phyloP scores from a whole-genome alignment of 1,284 basidiomycete species.

The Trichosporon sp. region DNA sequence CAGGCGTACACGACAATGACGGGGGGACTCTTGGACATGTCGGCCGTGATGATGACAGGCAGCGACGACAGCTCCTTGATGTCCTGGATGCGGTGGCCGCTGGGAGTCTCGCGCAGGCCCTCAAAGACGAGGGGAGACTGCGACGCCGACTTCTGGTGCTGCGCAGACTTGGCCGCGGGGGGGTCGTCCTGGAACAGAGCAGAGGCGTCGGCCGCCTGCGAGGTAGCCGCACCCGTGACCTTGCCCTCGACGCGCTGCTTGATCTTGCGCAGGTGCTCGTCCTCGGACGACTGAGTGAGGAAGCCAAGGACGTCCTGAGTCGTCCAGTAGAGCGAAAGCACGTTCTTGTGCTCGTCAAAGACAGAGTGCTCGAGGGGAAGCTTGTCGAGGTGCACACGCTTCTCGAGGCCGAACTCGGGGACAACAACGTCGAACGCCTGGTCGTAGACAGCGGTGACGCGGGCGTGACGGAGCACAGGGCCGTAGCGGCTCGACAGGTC shows the following conservation, averaged over 20 bases:
- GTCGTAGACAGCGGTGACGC: slow-evolving; percentile 88
- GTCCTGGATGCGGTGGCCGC: slow-evolving; percentile 86
- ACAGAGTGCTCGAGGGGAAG: slow-evolving; percentile 97
- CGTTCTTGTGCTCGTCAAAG: slow-evolving; percentile 85
- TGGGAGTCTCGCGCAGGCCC: slow-evolving; percentile 60
- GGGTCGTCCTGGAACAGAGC: slow-evolving; percentile 79
- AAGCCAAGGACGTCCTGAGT: slow-evolving; percentile 83
- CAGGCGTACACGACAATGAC: slow-evolving; percentile 63
- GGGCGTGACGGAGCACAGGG: slow-evolving; percentile 85
- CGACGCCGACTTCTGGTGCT: slow-evolving; percentile 67
- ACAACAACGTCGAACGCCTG: slow-evolving; percentile 86
- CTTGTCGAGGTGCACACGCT: slow-evolving; percentile 95
- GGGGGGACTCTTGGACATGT: slow-evolving; percentile 87
- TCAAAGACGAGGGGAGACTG: slow-evolving; percentile 67
- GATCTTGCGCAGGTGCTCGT: slow-evolving; percentile 85
- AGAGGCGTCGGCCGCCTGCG: slow-evolving; percentile 70
- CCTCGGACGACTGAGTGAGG: slow-evolving; percentile 83
- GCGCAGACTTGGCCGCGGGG: slow-evolving; percentile 59
- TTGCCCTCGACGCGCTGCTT: slow-evolving; percentile 80
- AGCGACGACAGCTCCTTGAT: slow-evolving; percentile 83
- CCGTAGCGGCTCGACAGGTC: slow-evolving; percentile 92
- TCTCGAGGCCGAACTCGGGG: slow-evolving; percentile 94
- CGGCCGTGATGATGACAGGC: slow-evolving; percentile 87
- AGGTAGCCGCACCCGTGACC: slow-evolving; percentile 57
- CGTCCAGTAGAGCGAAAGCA: slow-evolving; percentile 68